Base-by-base conservation (phyloP, 148 eudicot species). In the Chenopodium formosanum region DNA sequence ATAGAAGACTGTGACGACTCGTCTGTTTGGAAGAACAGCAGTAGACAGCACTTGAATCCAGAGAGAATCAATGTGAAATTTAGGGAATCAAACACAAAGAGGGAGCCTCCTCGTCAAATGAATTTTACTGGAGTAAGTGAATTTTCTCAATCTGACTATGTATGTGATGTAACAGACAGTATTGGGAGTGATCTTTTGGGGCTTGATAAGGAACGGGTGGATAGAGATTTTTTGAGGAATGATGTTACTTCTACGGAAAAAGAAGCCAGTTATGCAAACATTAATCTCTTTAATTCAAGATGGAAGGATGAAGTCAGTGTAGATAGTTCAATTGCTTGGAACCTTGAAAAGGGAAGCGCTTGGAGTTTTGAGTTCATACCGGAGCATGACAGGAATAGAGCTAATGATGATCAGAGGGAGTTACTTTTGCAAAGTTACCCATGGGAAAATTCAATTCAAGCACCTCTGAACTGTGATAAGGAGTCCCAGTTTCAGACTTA, bases 371-470 rank as follows among this genome's bases (percentile, higher is more conserved):
- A 75, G 77, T 83, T 80, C 70, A 78, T 62, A 68, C 79, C 75
- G 58, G 80, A 67, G 73, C 27, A 75, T 77, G 82, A 78, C 46
- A 52, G 58, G 70, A 80, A 52, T 71, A 69, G 25, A 63, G 81
- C 60, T 3, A 37, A 62, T 74, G 70, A 77, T 56, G 70, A 76
- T 69, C 67, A 65, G 25, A 76, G 69, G 76, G 85, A 82, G 74
- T 86, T 89, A 76, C 71, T 82, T 84, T 47, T 81, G 74, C 77
- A 46, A 71, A 84, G 79, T 80, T 86, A 88, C 85, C 88, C 85
- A 71, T 52, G 83, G 83, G 83, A 80, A 84, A 80, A 81, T 80
- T 73, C 65, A 81, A 81, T 65, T 75, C 73, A 78, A 78, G 81
- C 78, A 60, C 69, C 88, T 13, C 73, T 82, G 40, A 34, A 47